Evolutionary conservation across 164 flowering plant genomes (phyloP).

Genomic region (Protea cynaroides): DNA sequence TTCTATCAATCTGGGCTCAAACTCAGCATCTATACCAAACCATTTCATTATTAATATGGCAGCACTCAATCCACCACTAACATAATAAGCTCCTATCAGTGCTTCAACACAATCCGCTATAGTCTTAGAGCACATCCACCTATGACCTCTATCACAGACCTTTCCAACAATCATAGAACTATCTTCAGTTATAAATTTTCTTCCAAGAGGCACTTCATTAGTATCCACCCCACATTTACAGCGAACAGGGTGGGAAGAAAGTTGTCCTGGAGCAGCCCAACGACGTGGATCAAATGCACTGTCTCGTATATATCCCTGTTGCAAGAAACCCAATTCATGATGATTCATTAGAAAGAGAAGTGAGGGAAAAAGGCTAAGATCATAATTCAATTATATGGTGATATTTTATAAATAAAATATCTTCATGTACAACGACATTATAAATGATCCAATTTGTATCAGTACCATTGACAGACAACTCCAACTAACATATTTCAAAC

Average conservation of each 20-base stretch:
- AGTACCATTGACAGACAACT: too few relatives aligned
- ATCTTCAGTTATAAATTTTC: slow-evolving; percentile 40
- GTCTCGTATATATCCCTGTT: slow-evolving; percentile 73
- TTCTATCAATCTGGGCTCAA: slow-evolving; percentile 38
- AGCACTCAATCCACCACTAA: slow-evolving; percentile 66
- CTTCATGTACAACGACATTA: too few relatives aligned
- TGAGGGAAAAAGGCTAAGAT: not conserved
- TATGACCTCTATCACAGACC: slow-evolving; percentile 75
- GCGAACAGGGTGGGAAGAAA: slow-evolving; percentile 42
- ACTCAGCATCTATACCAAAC: slow-evolving; percentile 58
- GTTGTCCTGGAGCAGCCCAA: slow-evolving; percentile 95
- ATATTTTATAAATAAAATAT: not conserved
- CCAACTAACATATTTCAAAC: too few relatives aligned
- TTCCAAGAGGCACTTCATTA: slow-evolving; percentile 62
- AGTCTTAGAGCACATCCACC: slow-evolving; percentile 91
- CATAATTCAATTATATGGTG: not conserved
- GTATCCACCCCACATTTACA: slow-evolving; percentile 70
- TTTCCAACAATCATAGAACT: slow-evolving; percentile 49
- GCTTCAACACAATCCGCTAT: slow-evolving; percentile 93
- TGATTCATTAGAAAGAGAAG: not conserved
- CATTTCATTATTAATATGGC: slow-evolving; percentile 73
- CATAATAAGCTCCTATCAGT: slow-evolving; percentile 81
- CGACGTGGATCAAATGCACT: slow-evolving; percentile 85
- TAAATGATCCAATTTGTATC: too few relatives aligned
- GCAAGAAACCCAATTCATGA: slow-evolving; percentile 2